These are phyloP conservation scores for Lactifluus rugatus DNA, from an alignment of 768 basidiomycete genomes.

Conservation along the genomic window DNA sequence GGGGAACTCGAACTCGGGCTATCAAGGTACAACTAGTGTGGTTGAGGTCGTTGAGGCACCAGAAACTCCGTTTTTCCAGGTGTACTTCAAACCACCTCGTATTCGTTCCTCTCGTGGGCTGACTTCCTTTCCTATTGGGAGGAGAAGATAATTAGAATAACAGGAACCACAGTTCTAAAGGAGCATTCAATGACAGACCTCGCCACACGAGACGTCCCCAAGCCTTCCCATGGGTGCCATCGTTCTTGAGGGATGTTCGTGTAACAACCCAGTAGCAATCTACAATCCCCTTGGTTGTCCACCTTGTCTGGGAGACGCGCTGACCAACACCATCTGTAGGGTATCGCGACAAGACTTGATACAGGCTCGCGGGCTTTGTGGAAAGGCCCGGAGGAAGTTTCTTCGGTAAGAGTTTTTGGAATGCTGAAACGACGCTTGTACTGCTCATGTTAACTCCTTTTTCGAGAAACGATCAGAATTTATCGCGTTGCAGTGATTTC, in stretches of 20 bases:
- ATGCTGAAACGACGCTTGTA: slow-evolving; percentile 22
- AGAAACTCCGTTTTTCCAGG: slow-evolving; percentile 56
- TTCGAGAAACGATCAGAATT: neutral
- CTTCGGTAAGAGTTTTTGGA: slow-evolving; percentile 51
- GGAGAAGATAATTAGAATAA: neutral
- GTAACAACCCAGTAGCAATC: slow-evolving; percentile 73
- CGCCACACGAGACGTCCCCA: slow-evolving; percentile 78
- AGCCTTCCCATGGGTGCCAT: slow-evolving; percentile 69
- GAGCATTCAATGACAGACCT: slow-evolving; percentile 38
- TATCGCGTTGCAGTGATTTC: neutral
- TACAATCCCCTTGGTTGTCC: slow-evolving; percentile 56
- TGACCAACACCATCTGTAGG: slow-evolving; percentile 60
- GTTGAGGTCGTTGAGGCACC: neutral
- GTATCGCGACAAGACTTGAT: slow-evolving; percentile 59
- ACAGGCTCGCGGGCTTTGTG: slow-evolving; percentile 52
- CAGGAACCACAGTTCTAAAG: neutral
- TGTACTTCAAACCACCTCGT: slow-evolving; percentile 63
- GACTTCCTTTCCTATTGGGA: slow-evolving; percentile 48
- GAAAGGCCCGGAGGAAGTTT: slow-evolving; percentile 52
- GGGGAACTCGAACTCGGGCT: neutral
- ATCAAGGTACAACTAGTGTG: neutral
- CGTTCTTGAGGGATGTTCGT: slow-evolving; percentile 56
- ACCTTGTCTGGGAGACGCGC: slow-evolving; percentile 62
- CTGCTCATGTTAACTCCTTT: slow-evolving; percentile 14
- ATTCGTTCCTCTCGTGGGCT: slow-evolving; percentile 54